These are phyloP conservation scores for Kondoa subrosea DNA, from an alignment of 768 basidiomycete species.

Conservation along the genomic window DNA sequence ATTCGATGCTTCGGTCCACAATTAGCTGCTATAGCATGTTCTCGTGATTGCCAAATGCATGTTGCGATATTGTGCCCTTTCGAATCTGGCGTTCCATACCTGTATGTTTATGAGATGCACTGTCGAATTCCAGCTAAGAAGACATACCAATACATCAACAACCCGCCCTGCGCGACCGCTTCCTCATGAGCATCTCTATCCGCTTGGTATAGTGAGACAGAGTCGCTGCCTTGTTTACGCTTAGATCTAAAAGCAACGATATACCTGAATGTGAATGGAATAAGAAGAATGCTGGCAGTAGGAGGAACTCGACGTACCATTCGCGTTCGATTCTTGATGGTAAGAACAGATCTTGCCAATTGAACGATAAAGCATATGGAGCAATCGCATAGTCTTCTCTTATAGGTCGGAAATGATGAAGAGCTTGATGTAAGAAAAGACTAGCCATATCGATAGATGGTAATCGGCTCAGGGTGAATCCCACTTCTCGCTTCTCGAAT, in stretches of 20 bases:
- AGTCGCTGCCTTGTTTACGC: conserved; percentile 36
- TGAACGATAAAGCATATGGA: conserved; percentile 64
- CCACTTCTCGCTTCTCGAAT: not conserved
- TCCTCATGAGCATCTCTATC: conserved; percentile 82
- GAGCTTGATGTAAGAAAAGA: conserved; percentile 63
- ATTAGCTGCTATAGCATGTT: not conserved
- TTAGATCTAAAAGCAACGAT: conserved; percentile 74
- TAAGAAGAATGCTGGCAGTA: not conserved
- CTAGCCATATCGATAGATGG: conserved; percentile 75
- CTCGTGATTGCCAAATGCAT: conserved; percentile 35
- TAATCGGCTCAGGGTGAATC: conserved; percentile 52
- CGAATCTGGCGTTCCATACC: conserved; percentile 13
- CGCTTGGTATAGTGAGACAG: conserved; percentile 53
- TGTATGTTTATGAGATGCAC: not conserved
- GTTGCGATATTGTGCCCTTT: conserved; percentile 63
- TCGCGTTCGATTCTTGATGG: conserved; percentile 58
- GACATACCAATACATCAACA: conserved; percentile 67
- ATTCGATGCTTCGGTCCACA: not conserved
- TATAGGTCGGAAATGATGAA: conserved; percentile 56
- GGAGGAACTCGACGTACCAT: conserved; percentile 38
- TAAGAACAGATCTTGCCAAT: conserved; percentile 58
- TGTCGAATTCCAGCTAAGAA: not conserved
- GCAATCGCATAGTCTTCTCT: conserved; percentile 43
- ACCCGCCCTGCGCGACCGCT: conserved; percentile 46
- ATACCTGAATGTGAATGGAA: conserved; percentile 37